phyloP scores from a whole-genome alignment of 2,329 filamentous ascomycete species.

The Dendrostoma leiphaemia region DNA sequence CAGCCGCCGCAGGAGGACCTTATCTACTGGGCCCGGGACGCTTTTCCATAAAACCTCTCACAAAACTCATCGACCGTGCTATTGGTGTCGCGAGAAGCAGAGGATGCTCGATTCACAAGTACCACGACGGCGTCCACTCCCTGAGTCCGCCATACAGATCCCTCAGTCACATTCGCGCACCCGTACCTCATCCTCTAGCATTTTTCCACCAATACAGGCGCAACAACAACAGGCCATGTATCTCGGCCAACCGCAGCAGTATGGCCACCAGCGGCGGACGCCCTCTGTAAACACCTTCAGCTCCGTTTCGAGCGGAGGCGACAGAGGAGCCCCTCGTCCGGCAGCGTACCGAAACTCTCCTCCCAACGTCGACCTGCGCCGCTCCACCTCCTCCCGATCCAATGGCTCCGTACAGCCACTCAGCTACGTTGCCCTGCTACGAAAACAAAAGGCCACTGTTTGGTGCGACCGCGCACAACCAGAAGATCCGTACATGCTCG shows the following conservation, averaged over 20 bases:
- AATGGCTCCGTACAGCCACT: constrained; percentile 56
- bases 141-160: constrained; percentile 24
- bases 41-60: constrained; percentile 7
- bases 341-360: constrained; percentile 56
- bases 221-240: constrained; percentile 29
- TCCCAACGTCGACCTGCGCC: constrained; percentile 54
- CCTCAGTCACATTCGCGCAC: constrained; percentile 52
- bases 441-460: constrained; percentile 95
- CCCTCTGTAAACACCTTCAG: constrained; percentile 68
- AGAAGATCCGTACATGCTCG: constrained; percentile 80
- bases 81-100: no score
- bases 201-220: constrained; percentile 40
- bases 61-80: constrained; percentile 6
- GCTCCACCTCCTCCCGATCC: constrained; percentile 80
- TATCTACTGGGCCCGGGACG: neutral
- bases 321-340: constrained; percentile 44
- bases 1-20: constrained; percentile 16
- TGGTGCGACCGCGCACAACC: constrained; percentile 96
- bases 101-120: constrained; percentile 32
- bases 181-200: constrained; percentile 56
- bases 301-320: constrained; percentile 58
- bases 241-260: constrained; percentile 31
- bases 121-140: constrained; percentile 26
- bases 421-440: constrained; percentile 94
- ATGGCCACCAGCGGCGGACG: constrained; percentile 51